A percentile compares a stretch with the other conserved stretches of the same genome.
Conservation (phyloP, 805 yeast genomes). For the Saturnispora sanitii region DNA sequence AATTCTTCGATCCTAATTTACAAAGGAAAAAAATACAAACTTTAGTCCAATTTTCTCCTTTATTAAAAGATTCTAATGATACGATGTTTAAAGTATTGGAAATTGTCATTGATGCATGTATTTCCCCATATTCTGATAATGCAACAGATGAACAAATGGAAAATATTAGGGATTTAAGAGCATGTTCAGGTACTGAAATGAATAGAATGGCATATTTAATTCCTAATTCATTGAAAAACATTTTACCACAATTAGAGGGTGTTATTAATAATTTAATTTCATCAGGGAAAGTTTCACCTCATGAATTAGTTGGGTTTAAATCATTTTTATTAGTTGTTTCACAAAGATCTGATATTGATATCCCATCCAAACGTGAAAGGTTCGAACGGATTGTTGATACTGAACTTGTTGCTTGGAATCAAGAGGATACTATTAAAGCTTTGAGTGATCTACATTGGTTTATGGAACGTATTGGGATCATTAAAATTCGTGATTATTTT, state of each 20-base stretch:
- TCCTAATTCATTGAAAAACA: conserved; percentile 81
- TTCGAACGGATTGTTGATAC: conserved; percentile 89
- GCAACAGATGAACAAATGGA: conserved; percentile 61
- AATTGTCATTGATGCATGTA: conserved; percentile 72
- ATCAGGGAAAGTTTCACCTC: conserved; percentile 24
- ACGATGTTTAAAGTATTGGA: conserved; percentile 80
- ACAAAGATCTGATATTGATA: conserved; percentile 65
- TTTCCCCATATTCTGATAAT: conserved; percentile 62
- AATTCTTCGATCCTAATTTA: conserved; percentile 69
- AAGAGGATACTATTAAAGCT: conserved; percentile 84
- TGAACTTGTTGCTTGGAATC: conserved; percentile 86
- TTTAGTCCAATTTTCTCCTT: conserved; percentile 86
- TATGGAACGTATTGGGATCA: conserved; percentile 95
- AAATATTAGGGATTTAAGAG: conserved; percentile 73
- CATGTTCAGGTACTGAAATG: conserved; percentile 89
- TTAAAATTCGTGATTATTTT: conserved; percentile 85
- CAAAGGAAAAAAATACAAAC: conserved; percentile 84
- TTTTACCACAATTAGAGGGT: conserved; percentile 70
- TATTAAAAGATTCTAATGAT: conserved; percentile 64
- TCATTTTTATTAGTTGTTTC: conserved; percentile 88
- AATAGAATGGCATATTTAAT: conserved; percentile 89
- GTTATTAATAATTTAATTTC: conserved; percentile 72
- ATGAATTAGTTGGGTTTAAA: conserved; percentile 89
- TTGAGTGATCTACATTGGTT: conserved; percentile 90
- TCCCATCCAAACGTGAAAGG: conserved; percentile 57